Conservation (phyloP, 306 rosid genomes). For the Sindora glabra region DNA sequence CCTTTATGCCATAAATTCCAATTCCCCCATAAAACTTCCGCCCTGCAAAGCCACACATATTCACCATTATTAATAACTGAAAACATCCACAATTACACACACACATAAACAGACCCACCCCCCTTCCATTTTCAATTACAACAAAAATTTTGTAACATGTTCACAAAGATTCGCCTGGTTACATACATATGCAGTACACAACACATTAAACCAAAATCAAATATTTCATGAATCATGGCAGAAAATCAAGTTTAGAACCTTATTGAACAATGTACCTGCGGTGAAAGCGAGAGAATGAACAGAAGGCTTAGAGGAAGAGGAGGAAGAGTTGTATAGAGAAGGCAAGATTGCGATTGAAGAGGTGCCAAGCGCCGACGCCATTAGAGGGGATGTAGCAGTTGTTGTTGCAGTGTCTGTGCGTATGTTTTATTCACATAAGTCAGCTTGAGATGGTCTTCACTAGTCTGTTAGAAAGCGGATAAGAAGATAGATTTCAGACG, state of each 20-base stretch:
- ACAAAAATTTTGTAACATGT: background rate
- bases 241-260: too few species aligned
- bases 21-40: constrained; percentile 52
- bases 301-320: constrained; percentile 36
- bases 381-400: background rate
- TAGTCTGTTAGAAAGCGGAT: constrained; percentile 38
- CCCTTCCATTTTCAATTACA: background rate
- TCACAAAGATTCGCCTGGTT: background rate
- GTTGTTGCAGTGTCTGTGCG: background rate
- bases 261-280: constrained; percentile 69
- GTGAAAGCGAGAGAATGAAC: constrained; percentile 32
- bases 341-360: constrained; percentile 56
- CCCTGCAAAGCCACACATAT: constrained; percentile 40
- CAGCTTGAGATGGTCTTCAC: constrained; percentile 26
- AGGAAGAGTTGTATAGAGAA: constrained; percentile 39
- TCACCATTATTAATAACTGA: constrained; percentile 5
- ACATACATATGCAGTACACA: too few species aligned
- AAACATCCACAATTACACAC: background rate
- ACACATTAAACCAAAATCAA: too few species aligned
- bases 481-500: too few species aligned
- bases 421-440: background rate
- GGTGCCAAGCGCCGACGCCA: constrained; percentile 73
- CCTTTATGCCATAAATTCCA: constrained; percentile 46
- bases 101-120: too few species aligned
- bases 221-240: background rate